These are phyloP conservation scores for Colletotrichum paranaense DNA, from an alignment of 2,329 filamentous ascomycete species.

Conservation along the genomic window DNA sequence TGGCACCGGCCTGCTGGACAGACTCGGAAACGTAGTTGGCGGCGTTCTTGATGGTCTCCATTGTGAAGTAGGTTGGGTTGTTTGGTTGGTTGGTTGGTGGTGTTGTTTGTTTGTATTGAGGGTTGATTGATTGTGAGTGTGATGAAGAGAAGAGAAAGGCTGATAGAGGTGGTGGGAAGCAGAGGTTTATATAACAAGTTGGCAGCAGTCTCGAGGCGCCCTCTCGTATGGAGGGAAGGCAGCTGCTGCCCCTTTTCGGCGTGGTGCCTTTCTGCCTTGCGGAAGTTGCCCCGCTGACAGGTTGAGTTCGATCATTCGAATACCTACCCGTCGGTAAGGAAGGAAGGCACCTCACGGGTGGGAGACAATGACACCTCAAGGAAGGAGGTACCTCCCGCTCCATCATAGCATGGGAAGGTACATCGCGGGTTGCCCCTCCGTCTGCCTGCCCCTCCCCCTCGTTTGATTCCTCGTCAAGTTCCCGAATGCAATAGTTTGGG, in stretches of 20 bases:
- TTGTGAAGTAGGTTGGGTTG: conserved; percentile 47
- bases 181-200: conserved; percentile 41
- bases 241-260: conserved; percentile 15
- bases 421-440: neutral
- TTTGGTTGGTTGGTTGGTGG: conserved; percentile 38
- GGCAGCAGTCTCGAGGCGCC: conserved; percentile 20
- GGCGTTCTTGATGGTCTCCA: conserved; percentile 69
- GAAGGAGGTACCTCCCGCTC: neutral
- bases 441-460: conserved; percentile 19
- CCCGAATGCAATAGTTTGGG: neutral
- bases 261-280: conserved; percentile 18
- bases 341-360: too few species aligned
- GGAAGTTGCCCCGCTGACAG: conserved; percentile 27
- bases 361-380: neutral
- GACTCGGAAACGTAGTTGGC: conserved; percentile 77
- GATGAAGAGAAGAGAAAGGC: conserved; percentile 32
- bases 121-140: conserved; percentile 38
- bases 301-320: conserved; percentile 2
- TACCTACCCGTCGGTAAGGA: too few species aligned
- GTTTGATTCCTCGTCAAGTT: conserved; percentile 8
- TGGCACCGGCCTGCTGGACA: conserved; percentile 66
- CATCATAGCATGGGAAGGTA: neutral
- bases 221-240: conserved; percentile 11
- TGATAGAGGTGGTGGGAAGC: conserved; percentile 26
- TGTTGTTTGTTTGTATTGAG: conserved; percentile 40